Base-by-base conservation (phyloP, 2,329 filamentous ascomycete species). In the Davidsoniella neocaledoniae region DNA sequence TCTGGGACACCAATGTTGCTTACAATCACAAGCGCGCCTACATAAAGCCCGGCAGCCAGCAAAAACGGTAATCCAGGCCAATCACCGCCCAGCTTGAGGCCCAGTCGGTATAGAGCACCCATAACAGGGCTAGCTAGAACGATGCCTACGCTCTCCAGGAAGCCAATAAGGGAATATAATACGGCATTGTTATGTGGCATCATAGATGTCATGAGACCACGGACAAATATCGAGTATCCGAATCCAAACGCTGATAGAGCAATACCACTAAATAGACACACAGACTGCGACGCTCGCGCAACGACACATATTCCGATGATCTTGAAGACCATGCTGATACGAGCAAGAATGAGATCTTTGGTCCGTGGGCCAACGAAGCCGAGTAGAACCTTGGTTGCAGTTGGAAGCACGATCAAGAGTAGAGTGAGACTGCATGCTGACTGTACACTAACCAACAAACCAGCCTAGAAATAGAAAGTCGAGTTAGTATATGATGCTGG, bases 181-280 rank as follows among this genome's bases (percentile, higher is more conserved):
- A 53, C 49, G 6, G 44, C 53, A 29, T 49, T 52, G 21, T 56
- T 54, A 33, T 46, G 47, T 4, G 54, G 51, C 3, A 55, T 50
- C 29, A 56, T 45, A 6, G 53, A 53, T 6, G 55, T 54, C 42
- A 57, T 51, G 9, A 57, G 38, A 16, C 56, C 54, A n/a, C 56
- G 51, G 3, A 53, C 41, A 23, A 55, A 54, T 19, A 50, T 54
- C 8, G 48, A 52, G 44, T 54, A 54, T 7, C 50, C 53, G 19
- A 50, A 50, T 43, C 38, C 52, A 17, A 51, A 51, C 14, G 46
- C 54, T 10, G 42, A 53, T 10, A 54, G 38, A 14, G 49, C 44
- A 16, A 51, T 49, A 10, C 51, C 49, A 8, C 48, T 21, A 10
- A 52, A 54, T 17, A 53, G 46, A 17, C 51, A 50, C 4, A 43